Evolutionary conservation across 805 yeast species (phyloP), one percentile per base, ranked within the genome.

Genomic region (Wickerhamiella occidentalis): DNA sequence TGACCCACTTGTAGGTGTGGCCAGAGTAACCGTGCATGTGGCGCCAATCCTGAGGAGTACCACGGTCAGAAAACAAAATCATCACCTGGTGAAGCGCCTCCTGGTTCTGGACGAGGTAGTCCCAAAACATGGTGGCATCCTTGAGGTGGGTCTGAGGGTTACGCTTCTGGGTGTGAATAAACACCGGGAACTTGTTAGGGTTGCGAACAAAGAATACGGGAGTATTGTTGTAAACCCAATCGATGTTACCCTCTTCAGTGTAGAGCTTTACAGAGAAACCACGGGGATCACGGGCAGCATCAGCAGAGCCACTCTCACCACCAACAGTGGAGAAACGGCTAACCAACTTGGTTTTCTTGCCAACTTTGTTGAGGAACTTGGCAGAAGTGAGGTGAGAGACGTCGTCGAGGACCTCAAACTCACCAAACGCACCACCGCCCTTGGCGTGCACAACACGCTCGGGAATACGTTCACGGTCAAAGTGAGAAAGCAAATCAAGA

Each of bases 211-310:
- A 78, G 62, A 78, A 78, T 23, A 79, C 70, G 12, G 85, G 85
- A 18, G 85, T 80, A 67, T 80, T 80, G 68, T 78, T 80, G 70
- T 76, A 78, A 18, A 79, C 85, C 81, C 82, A 79, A 67, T 79
- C 85, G 58, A 77, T 65, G 64, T 73, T 76, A 48, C 85, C 85
- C 60, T 77, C 79, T 53, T 78, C 81, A 17, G 85, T 79, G 68
- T 76, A 76, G 54, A 79, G 68, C 65, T 80, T 80, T 40, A 76
- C 75, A 13, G 82, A 67, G 61, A 78, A 80, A 2, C 85, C 85
- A 60, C 85, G 73, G 40, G 85, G 85, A 59, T 79, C 85, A 61
- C 85, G 74, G 15, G 75, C 78, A 19, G 80, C 67, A 57, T 79
- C 85, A 8, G 84, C 74, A 36, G 81, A 70, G 45, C 83, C 85